phyloP scores from a whole-genome alignment of 1,284 basidiomycete genomes.

The Agroathelia rolfsii region DNA sequence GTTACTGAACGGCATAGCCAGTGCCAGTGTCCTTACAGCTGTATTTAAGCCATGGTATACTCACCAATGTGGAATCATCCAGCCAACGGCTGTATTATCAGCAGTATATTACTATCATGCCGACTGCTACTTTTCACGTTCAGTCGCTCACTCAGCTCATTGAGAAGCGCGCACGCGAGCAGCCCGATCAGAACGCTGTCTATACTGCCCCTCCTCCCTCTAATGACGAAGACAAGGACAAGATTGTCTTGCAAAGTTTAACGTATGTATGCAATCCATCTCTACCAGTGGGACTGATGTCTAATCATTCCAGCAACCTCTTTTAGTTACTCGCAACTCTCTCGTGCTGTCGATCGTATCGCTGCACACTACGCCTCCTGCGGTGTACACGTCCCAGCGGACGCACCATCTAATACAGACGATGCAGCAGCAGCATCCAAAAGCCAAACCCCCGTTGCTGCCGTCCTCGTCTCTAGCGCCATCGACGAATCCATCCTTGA shows the following conservation, averaged over 20 bases:
- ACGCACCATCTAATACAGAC: too few species aligned
- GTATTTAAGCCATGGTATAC: too few species aligned
- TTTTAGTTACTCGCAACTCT: conserved; percentile 24
- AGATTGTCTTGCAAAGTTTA: conserved; percentile 12
- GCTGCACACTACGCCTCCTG: conserved; percentile 26
- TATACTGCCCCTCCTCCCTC: conserved; percentile 16
- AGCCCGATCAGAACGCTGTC: conserved; percentile 15
- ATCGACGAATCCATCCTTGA: conserved; percentile 35
- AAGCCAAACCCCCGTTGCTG: conserved; percentile 26
- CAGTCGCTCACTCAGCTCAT: conserved; percentile 8
- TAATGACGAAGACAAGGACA: conserved; percentile 13
- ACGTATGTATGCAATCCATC: conserved; percentile 13
- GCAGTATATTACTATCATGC: conserved; percentile 5
- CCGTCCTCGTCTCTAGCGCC: conserved; percentile 29
- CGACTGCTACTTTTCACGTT: conserved; percentile 5
- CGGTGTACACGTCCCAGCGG: too few species aligned
- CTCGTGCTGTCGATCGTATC: conserved; percentile 30
- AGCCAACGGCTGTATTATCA: too few species aligned
- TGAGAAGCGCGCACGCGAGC: conserved; percentile 13
- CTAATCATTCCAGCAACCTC: neutral
- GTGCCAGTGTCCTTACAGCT: too few species aligned
- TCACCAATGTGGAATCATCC: too few species aligned
- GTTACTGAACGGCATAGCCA: too few species aligned
- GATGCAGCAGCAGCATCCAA: too few species aligned
- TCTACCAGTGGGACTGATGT: neutral